phyloP scores from a whole-genome alignment of 2,329 filamentous ascomycete species.

The Sporothrix mexicana region DNA sequence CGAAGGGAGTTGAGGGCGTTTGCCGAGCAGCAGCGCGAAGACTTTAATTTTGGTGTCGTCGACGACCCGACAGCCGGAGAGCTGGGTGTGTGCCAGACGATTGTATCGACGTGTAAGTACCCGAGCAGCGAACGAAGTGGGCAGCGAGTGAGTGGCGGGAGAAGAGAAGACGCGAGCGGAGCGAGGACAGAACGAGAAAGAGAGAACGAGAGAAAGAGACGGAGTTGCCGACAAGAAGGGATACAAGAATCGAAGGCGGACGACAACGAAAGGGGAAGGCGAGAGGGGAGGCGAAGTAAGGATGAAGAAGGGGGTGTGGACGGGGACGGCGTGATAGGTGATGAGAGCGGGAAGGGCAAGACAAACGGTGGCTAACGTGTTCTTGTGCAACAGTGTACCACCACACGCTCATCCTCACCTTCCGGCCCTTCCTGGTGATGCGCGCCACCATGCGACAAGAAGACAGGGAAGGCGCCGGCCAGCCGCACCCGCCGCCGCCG shows the following conservation, averaged over 20 bases:
- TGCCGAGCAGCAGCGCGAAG: slow-evolving; percentile 34
- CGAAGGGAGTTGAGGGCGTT: slow-evolving; percentile 35
- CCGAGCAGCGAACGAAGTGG: neutral
- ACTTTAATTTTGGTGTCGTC: slow-evolving; percentile 33
- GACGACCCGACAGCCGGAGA: slow-evolving; percentile 34
- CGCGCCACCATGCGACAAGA: slow-evolving; percentile 36
- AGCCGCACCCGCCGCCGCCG: slow-evolving; percentile 33
- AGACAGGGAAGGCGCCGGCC: slow-evolving; percentile 14
- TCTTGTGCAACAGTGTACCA: slow-evolving; percentile 34
- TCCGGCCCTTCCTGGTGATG: slow-evolving; percentile 37
- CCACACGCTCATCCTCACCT: slow-evolving; percentile 37
- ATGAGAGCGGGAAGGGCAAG: too few species aligned
- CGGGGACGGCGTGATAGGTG: too few species aligned
- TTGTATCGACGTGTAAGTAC: slow-evolving; percentile 35
- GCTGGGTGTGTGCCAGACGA: slow-evolving; percentile 36
- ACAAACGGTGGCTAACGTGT: neutral
- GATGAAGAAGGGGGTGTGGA: neutral
- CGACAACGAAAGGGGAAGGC: neutral
- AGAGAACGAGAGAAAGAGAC: neutral
- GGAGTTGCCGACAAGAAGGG: neutral
- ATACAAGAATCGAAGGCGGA: neutral
- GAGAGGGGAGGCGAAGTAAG: neutral
- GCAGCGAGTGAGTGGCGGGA: neutral
- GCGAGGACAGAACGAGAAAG: neutral
- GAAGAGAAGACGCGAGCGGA: neutral